These are phyloP conservation scores for Teratosphaeriaceae sp. DNA, from an alignment of 2,329 filamentous ascomycete genomes.

Conservation along the genomic window DNA sequence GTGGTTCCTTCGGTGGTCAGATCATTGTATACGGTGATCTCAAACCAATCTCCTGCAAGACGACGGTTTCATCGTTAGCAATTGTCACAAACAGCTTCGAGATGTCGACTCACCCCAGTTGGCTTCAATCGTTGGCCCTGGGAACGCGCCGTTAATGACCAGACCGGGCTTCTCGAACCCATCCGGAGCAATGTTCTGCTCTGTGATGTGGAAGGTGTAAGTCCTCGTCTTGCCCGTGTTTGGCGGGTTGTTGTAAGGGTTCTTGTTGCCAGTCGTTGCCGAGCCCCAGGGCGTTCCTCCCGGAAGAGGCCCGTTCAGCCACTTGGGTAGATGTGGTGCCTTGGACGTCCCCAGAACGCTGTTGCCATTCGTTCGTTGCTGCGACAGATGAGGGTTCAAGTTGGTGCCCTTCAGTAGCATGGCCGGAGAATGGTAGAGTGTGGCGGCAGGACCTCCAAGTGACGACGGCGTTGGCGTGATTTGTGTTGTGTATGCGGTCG, in stretches of 20 bases:
- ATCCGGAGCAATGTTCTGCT: constrained; percentile 26
- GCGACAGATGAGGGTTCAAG: constrained; percentile 14
- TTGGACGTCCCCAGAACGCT: constrained; percentile 21
- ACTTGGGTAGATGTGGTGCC: constrained; percentile 19
- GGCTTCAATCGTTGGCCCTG: constrained; percentile 29
- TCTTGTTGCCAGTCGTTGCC: constrained; percentile 20
- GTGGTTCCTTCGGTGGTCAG: constrained; percentile 37
- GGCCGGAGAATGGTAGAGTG: constrained; percentile 12
- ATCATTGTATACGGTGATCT: constrained; percentile 30
- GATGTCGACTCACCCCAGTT: no score
- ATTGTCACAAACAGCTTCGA: no score
- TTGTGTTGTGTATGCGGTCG: constrained; percentile 3
- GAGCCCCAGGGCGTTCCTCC: constrained; percentile 22
- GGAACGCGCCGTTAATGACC: constrained; percentile 28
- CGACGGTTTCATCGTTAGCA: constrained; percentile 4
- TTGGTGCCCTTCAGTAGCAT: constrained; percentile 14
- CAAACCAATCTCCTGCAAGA: constrained; percentile 26
- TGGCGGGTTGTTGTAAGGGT: constrained; percentile 22
- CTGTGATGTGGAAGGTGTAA: constrained; percentile 28
- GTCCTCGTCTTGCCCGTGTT: constrained; percentile 29
- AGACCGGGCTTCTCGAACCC: constrained; percentile 25
- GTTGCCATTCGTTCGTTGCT: constrained; percentile 20
- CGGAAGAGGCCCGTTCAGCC: constrained; percentile 15
- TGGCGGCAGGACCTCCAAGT: constrained; percentile 12
- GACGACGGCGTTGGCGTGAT: constrained; percentile 6